Base-by-base conservation (phyloP, 192 early-diverging fungal species). In the Funneliformis geosporum region DNA sequence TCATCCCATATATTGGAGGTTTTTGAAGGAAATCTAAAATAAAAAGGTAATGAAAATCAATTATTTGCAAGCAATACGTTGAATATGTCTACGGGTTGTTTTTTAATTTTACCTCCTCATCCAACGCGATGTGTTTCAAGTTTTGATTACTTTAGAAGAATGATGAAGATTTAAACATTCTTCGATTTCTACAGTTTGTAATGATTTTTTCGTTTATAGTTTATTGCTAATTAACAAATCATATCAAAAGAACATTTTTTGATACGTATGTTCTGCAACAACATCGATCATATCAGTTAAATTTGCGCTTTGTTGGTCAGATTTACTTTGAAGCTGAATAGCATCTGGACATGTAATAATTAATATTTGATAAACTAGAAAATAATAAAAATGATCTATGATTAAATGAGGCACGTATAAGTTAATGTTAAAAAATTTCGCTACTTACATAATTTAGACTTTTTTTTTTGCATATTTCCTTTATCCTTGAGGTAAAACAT, bases 111-210 rank as follows among this genome's bases (percentile, higher is more conserved):
- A 69, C 67, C 67, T 69, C 10, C n/a, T 69, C 12, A 10, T 33
- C 67, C 67, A 69, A 42, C 21, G 39, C n/a, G 8, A 42, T 42
- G 18, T 43, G 61, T 80, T 72, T 16, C 46, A 78, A 9, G 18
- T 89, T 39, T 14, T 76, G n/a, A 0, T 59, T 43, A 38, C 67
- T 76, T 78, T 61, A 25, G 79, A 84, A 38, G 61, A 42, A 28
- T 84, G 79, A 2, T 80, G 46, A 5, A 82, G 43, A 23, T 65
- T 68, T n/a, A 88, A 65, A 59, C 84, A 90, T 40, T 90, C 89
- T 39, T 90, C 89, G 78, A 90, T 69, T 75, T 90, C 89, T 0
- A 89, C 86, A 21, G 83, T 83, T 87, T 89, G 50, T 39, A 18
- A 8, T 27, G 5, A 14, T 21, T 21, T 1, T 3, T 21, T 18